Base-by-base conservation (phyloP, 345 rosid genomes). In the Brassica juncea region DNA sequence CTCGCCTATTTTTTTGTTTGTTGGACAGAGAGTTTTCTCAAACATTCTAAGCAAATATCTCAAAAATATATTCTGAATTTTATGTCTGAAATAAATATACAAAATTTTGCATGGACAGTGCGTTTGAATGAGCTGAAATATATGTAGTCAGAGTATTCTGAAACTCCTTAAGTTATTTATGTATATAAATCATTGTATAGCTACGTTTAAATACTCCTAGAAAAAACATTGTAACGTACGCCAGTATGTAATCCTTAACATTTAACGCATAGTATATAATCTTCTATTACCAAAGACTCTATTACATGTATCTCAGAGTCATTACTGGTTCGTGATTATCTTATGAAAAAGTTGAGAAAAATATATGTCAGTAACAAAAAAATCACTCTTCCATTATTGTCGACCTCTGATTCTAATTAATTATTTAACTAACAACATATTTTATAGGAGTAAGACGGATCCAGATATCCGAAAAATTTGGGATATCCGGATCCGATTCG, bases 331-430 rank as follows among this genome's bases (percentile, higher is more conserved):
- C 27, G 14, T 68, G 10, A 0, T 28, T 30, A 37, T 57, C 37
- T 55, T 23, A 57, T 8, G 47, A 52, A n/a, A 31, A 77, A 32
- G 74, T 62, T 70, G 66, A 55, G 34, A 61, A 42, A 31, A 69
- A 15, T 3, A 30, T n/a, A 7, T 54, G 59, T 2, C 19, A 62
- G 39, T 70, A 66, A 71, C 15, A 52, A 49, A 55, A 44, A 8
- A 28, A 47, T 63, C 47, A n/a, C 76, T 28, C 58, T 72, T 47
- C 73, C 82, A 72, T 67, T 78, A 55, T 28, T 58, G 54, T 68
- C 49, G 70, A 79, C 78, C 32, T 79, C 19, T 44, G 74, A 66
- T 55, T 73, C 47, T 21, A 66, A 58, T 52, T 21, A 66, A 58
- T 52, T 61, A 60, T 34, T 61, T 68, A 60, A 73, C 54, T 16